Base-by-base conservation (phyloP, 1,139 yeast genomes). In the Scheffersomyces titani region DNA sequence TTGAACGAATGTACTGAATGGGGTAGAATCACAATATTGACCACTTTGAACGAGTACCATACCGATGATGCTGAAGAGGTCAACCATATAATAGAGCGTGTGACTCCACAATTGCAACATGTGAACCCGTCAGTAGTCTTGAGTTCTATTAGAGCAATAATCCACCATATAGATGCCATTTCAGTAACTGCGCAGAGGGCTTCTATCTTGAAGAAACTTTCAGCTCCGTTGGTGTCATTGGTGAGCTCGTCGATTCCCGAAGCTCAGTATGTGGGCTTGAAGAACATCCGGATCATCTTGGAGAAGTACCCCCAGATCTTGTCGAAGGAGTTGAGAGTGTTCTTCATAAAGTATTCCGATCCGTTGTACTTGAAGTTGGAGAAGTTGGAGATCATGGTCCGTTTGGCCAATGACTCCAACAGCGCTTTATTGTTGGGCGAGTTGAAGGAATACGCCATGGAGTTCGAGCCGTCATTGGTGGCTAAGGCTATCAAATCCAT, bases 1-100 rank as follows among this genome's bases (percentile, higher is more conserved):
- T 80, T 96, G 63, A 93, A 93, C 72, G 99, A 96, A 74, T 94
- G 98, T 74, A 93, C 98, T 1, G 99, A 96, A 75, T 96, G 99
- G 99, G 99, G 99, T 6, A 84, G 99, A 68, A 90, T 94, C 63
- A 87, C 98, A 2, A 90, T 96, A 52, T 80, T 96, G 61, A 85
- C 91, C 1, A 92, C 97, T 1, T 76, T 96, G 62, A 81, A 92
- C 9, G 93, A 89, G 52, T 94, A 89, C 70, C 73, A 83, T 3
- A 78, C 90, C 0, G 62, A 66, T 2, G 84, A 81, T 54, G 70
- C 77, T 1, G 81, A 82, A 24, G 97, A 93, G 67, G 92, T 97
- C 2, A 86, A 84, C 62, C 94, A 91, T 69, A 92, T 96, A 55
- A 85, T 96, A 61, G 98, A 93, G 69, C 82, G 98, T 61, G 93